A percentile compares a stretch with the other conserved stretches of the same genome.
Evolutionary conservation across 2,329 filamentous ascomycete genomes (phyloP).

Genomic region (Setomelanomma holmii): DNA sequence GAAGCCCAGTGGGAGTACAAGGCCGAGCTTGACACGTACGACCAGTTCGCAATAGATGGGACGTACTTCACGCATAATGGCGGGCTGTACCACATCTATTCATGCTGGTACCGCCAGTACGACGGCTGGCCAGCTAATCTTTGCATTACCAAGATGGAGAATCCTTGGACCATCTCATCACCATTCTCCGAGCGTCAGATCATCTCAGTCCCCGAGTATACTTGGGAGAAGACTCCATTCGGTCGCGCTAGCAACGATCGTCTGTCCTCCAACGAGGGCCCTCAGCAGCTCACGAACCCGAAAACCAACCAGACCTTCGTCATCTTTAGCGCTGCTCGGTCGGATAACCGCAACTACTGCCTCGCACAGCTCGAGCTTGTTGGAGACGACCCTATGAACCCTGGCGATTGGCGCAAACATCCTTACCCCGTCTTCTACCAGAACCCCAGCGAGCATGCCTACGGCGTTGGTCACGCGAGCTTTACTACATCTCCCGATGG

Average conservation of each 20-base stretch:
- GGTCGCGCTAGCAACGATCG: slow-evolving; percentile 56
- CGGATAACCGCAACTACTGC: slow-evolving; percentile 62
- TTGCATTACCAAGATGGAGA: slow-evolving; percentile 58
- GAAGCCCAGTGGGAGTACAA: slow-evolving; percentile 54
- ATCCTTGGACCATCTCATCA: slow-evolving; percentile 57
- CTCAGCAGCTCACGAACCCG: slow-evolving; percentile 58
- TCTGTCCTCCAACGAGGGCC: slow-evolving; percentile 59
- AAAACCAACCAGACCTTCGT: slow-evolving; percentile 57
- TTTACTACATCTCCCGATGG: slow-evolving; percentile 59
- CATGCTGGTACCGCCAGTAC: slow-evolving; percentile 53
- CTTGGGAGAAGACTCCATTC: slow-evolving; percentile 62
- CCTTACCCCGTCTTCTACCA: slow-evolving; percentile 58
- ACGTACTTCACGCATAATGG: slow-evolving; percentile 57
- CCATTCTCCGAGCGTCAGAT: slow-evolving; percentile 57
- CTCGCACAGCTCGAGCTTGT: slow-evolving; percentile 59
- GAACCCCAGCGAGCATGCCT: slow-evolving; percentile 53
- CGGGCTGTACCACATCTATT: slow-evolving; percentile 50
- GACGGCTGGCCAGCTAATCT: slow-evolving; percentile 60
- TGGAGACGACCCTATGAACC: slow-evolving; percentile 59
- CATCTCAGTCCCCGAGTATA: slow-evolving; percentile 55
- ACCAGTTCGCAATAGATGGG: slow-evolving; percentile 63
- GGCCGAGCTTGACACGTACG: slow-evolving; percentile 57
- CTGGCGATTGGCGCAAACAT: slow-evolving; percentile 57
- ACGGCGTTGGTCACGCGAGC: slow-evolving; percentile 60
- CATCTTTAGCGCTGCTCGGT: slow-evolving; percentile 58